Evolutionary conservation across 2,329 filamentous ascomycete genomes (phyloP).

Genomic region (Bisporella sp.): DNA sequence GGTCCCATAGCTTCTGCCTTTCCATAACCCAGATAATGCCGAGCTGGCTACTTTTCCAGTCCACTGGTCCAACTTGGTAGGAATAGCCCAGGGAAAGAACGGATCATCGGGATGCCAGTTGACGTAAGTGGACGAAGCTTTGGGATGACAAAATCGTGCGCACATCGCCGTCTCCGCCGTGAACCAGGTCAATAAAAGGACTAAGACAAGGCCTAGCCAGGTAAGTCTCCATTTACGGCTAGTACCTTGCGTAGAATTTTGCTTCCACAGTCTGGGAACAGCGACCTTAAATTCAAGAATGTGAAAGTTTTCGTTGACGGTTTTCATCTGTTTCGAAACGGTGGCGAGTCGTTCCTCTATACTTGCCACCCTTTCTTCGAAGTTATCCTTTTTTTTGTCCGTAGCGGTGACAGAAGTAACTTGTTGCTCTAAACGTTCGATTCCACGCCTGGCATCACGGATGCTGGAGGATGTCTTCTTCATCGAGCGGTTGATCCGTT

Average conservation of each 20-base stretch:
- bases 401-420: slow-evolving; percentile 30
- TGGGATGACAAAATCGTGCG: slow-evolving; percentile 44
- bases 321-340: not conserved
- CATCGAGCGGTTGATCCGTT: slow-evolving; percentile 47
- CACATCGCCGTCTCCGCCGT: slow-evolving; percentile 47
- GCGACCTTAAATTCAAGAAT: slow-evolving; percentile 16
- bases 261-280: slow-evolving; percentile 13
- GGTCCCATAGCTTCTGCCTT: not conserved
- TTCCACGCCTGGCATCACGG: slow-evolving; percentile 48
- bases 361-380: not conserved
- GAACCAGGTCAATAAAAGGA: slow-evolving; percentile 45
- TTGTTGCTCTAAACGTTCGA: slow-evolving; percentile 48
- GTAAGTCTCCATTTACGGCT: slow-evolving; percentile 17
- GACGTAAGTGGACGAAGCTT: slow-evolving; percentile 35
- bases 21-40: not conserved
- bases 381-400: not conserved
- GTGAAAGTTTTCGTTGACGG: not conserved
- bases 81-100: slow-evolving; percentile 51
- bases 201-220: slow-evolving; percentile 21
- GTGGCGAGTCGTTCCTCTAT: not conserved
- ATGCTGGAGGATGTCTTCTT: slow-evolving; percentile 44
- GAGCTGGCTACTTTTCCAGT: slow-evolving; percentile 20
- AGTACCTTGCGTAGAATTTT: not conserved
- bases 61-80: slow-evolving; percentile 58
- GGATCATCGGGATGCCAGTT: slow-evolving; percentile 51